Percentiles rank a stretch among this genome's conserved stretches.
Evolutionary conservation across 148 eudicot genomes (phyloP).

Genomic region (Vaccinium vitisidaea): DNA sequence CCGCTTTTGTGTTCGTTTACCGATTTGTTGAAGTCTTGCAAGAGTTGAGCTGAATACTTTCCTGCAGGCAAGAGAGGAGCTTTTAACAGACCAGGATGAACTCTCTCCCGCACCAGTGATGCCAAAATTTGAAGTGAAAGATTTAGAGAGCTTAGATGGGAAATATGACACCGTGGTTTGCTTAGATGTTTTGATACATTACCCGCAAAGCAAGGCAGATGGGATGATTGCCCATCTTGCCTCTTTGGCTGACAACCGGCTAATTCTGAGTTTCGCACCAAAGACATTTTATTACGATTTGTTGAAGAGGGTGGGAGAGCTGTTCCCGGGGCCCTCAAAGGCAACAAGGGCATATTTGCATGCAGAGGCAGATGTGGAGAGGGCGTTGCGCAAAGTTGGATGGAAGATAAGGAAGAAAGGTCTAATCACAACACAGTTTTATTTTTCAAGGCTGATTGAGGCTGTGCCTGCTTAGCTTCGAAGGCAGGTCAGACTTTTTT

Average conservation of each 20-base stretch:
- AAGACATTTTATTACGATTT: conserved; percentile 75
- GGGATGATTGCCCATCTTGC: conserved; percentile 95
- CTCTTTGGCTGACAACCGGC: conserved; percentile 73
- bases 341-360: conserved; percentile 98
- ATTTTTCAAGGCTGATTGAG: conserved; percentile 79
- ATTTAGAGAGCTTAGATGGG: conserved; percentile 85
- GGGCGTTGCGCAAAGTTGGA: conserved; percentile 75
- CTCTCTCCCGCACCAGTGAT: conserved; percentile 38
- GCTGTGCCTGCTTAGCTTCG: conserved; percentile 63
- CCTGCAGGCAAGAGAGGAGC: conserved; percentile 73
- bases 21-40: not conserved
- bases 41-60: not conserved
- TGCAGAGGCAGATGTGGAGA: conserved; percentile 89
- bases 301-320: conserved; percentile 90
- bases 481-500: conserved; percentile 40
- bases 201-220: conserved; percentile 94
- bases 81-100: conserved; percentile 36
- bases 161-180: conserved; percentile 90
- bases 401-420: conserved; percentile 89
- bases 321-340: conserved; percentile 94
- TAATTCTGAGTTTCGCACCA: conserved; percentile 92
- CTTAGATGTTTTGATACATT: conserved; percentile 90
- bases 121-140: conserved; percentile 92
- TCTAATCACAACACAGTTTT: conserved; percentile 76
- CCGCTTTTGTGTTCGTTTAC: not conserved